phyloP scores from a whole-genome alignment of 1,284 basidiomycete genomes.

The Ustilago crameri region DNA sequence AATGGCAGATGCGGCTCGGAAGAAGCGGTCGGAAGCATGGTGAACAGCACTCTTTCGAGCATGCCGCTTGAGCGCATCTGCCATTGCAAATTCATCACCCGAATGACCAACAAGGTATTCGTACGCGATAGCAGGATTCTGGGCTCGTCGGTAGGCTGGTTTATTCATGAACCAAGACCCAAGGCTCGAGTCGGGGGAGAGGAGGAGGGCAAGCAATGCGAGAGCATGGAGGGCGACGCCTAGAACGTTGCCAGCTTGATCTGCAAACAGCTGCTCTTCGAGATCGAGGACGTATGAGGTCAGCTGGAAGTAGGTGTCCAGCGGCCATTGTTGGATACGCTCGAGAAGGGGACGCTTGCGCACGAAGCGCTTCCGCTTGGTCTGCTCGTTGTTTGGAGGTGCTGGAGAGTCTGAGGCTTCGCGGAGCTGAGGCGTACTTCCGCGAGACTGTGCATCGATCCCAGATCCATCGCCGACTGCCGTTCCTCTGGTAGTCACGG shows the following conservation, averaged over 20 bases:
- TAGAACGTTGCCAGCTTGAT: slow-evolving; percentile 44
- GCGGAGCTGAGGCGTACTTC: not conserved
- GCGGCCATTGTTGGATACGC: slow-evolving; percentile 40
- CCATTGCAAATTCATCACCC: slow-evolving; percentile 50
- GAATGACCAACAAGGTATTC: slow-evolving; percentile 43
- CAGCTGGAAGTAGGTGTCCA: slow-evolving; percentile 30
- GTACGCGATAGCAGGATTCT: slow-evolving; percentile 49
- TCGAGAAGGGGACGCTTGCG: slow-evolving; percentile 31
- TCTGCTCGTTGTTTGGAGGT: not conserved
- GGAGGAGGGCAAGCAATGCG: slow-evolving; percentile 34
- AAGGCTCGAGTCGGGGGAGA: slow-evolving; percentile 43
- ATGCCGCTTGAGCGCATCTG: slow-evolving; percentile 36
- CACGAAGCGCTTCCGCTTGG: slow-evolving; percentile 30
- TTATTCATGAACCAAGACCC: slow-evolving; percentile 45
- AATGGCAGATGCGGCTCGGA: slow-evolving; percentile 25
- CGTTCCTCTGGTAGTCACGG: not conserved
- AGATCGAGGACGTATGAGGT: slow-evolving; percentile 34
- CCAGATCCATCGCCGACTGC: not conserved
- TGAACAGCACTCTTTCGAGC: slow-evolving; percentile 35
- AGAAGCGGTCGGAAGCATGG: slow-evolving; percentile 43
- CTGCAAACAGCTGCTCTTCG: slow-evolving; percentile 40
- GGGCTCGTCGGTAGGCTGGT: slow-evolving; percentile 31
- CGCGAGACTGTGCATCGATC: not conserved
- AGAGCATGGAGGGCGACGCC: slow-evolving; percentile 39
- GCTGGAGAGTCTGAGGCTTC: not conserved